Conservation (phyloP, 129 eudicot species). For the Tagetes erecta region DNA sequence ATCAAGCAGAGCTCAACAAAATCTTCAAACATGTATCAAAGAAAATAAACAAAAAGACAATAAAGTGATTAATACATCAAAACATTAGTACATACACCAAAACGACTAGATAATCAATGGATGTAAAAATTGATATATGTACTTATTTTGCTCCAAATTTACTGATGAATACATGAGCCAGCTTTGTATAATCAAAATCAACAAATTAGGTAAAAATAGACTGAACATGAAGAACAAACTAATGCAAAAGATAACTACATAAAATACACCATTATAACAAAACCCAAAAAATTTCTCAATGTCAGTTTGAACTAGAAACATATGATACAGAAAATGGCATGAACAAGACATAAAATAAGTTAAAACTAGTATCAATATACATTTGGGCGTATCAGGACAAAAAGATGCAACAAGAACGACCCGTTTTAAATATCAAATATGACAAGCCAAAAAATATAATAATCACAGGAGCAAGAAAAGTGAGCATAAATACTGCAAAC, state of each 20-base stretch:
- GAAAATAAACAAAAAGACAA: no score
- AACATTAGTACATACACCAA: no score
- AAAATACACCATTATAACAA: background rate
- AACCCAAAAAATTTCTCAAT: conserved; percentile 9
- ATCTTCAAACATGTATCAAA: no score
- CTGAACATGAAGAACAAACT: background rate
- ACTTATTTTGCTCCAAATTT: no score
- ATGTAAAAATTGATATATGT: no score
- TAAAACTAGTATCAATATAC: conserved; percentile 50
- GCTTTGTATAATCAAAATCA: background rate
- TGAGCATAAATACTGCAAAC: conserved; percentile 38
- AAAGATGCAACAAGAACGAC: conserved; percentile 24
- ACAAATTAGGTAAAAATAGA: background rate
- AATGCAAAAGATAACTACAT: background rate
- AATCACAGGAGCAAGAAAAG: conserved; percentile 37
- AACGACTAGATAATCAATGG: no score
- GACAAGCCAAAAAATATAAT: conserved; percentile 32
- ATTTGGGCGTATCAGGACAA: conserved; percentile 32
- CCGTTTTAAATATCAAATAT: conserved; percentile 11
- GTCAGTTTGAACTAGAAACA: conserved; percentile 27
- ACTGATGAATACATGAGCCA: background rate
- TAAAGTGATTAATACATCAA: no score
- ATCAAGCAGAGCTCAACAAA: no score
- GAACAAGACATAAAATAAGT: conserved; percentile 28
- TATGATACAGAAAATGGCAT: conserved; percentile 44